Evolutionary conservation across 1,139 yeast genomes (phyloP).

Genomic region (Arxiozyma bovina): DNA sequence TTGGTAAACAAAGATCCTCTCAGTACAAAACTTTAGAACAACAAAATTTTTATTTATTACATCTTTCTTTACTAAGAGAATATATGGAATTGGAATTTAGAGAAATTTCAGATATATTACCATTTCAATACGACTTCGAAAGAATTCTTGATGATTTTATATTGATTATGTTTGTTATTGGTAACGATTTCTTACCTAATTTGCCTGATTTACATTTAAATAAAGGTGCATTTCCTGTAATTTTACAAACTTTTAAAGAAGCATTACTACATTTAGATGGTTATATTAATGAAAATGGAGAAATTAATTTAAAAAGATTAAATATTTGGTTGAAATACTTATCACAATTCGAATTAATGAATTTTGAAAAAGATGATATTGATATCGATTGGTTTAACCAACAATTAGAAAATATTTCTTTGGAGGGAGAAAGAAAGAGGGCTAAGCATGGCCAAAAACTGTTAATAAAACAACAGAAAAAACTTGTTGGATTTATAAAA

Average conservation of each 20-base stretch:
- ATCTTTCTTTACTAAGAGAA: conserved; percentile 80
- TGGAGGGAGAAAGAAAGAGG: conserved; percentile 62
- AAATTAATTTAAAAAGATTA: conserved; percentile 64
- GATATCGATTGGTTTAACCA: conserved; percentile 90
- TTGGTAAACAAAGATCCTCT: conserved; percentile 51
- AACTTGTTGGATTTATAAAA: conserved; percentile 44
- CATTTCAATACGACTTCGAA: conserved; percentile 78
- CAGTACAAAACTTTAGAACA: conserved; percentile 55
- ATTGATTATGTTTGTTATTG: conserved; percentile 85
- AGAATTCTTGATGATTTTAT: conserved; percentile 87
- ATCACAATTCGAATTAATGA: conserved; percentile 67
- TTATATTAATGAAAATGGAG: conserved; percentile 75
- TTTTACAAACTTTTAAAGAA: conserved; percentile 79
- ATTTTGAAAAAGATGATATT: conserved; percentile 66
- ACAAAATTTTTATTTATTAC: conserved; percentile 76
- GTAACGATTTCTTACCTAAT: conserved; percentile 97
- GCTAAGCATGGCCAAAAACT: conserved; percentile 56
- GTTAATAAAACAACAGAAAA: conserved; percentile 65
- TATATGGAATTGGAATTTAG: conserved; percentile 79
- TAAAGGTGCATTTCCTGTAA: conserved; percentile 90
- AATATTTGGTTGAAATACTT: conserved; percentile 64
- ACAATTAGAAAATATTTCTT: conserved; percentile 70
- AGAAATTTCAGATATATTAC: conserved; percentile 53
- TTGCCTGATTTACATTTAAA: conserved; percentile 88
- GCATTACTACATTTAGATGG: conserved; percentile 70